These are phyloP conservation scores for Chlamydomonas sphaeroides DNA, from an alignment of 139 green algal genomes.

Conservation along the genomic window DNA sequence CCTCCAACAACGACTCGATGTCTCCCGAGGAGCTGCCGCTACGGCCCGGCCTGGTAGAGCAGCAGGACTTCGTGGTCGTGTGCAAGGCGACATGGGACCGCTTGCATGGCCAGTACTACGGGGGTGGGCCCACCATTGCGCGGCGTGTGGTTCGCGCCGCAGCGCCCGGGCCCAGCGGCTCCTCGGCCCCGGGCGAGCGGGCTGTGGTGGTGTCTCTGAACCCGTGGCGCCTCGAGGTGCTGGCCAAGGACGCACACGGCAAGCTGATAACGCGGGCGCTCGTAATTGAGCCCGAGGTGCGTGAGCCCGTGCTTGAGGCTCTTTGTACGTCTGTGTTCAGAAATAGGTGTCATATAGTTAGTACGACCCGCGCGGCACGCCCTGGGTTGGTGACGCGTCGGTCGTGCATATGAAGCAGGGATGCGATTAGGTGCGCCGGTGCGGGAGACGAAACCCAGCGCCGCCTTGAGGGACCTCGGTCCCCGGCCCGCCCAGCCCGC, in stretches of 20 bases:
- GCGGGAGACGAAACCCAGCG: no score
- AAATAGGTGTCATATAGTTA: no score
- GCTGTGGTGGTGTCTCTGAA: conserved; percentile 34
- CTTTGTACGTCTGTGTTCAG: no score
- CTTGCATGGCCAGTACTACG: conserved; percentile 64
- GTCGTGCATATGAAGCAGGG: no score
- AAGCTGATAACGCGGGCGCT: neutral
- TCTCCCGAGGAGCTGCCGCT: neutral
- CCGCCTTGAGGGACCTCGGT: no score
- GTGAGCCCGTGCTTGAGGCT: neutral
- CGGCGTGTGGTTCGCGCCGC: neutral
- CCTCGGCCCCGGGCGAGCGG: no score
- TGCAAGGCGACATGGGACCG: conserved; percentile 58
- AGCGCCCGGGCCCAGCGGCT: neutral
- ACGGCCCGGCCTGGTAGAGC: conserved; percentile 33
- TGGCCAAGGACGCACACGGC: neutral
- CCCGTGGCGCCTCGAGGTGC: conserved; percentile 50
- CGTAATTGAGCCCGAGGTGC: neutral
- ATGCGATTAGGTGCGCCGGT: no score
- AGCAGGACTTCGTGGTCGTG: conserved; percentile 55
- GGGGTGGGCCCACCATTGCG: conserved; percentile 55
- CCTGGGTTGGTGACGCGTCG: no score
- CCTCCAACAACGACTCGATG: neutral
- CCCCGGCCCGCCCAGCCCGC: no score
- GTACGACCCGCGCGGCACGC: no score